Evolutionary conservation across 768 basidiomycete species (phyloP), one percentile per base, ranked within the genome.

Genomic region (Rhizopogon vinicolor): DNA sequence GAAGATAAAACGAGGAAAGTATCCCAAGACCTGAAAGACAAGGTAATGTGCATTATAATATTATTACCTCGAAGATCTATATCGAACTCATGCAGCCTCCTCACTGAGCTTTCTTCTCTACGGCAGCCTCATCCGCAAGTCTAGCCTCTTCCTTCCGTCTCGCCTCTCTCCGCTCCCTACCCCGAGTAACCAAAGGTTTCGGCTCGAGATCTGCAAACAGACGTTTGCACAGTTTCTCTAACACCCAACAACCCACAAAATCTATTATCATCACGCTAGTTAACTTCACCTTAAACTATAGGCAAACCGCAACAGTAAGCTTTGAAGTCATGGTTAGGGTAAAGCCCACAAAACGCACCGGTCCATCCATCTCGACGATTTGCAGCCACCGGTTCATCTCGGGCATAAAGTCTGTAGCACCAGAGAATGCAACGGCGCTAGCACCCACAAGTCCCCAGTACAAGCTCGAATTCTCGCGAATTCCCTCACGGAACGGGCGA

Each of bases 361-460:
- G 60, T 8, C 64, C 64, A 44, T 84, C 72, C 96, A 99, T 95
- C 69, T 90, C 92, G 25, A 97, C 93, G 42, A 98, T 87, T 70
- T 98, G 97, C 44, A 99, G 78, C 96, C 97, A 98, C 28, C 91
- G 77, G 67, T 96, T 98, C 57, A 97, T 66, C 73, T 99, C 97
- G 2, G 97, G 97, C 67, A 97, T 76, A 62, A 99, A 89, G 68
- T 99, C 93, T 1, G 91, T 93, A 5, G 96, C 84, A 31, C 97
- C 97, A 9, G 82, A 89, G 72, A 98, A 92, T 9, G 97, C 97
- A 5, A 99, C 95, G 3, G 84, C 81, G 52, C 85, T 85, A 29
- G 93, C 96, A 9, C 89, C 92, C 41, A 97, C 76, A 10, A 98
- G 83, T 25, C 97, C 97, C 77, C 86, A 98, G 71, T 83, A 98